A percentile compares a stretch with the other conserved stretches of the same genome.
phyloP scores from a whole-genome alignment of 805 yeast genomes.

The Maudiozyma turicensis region DNA sequence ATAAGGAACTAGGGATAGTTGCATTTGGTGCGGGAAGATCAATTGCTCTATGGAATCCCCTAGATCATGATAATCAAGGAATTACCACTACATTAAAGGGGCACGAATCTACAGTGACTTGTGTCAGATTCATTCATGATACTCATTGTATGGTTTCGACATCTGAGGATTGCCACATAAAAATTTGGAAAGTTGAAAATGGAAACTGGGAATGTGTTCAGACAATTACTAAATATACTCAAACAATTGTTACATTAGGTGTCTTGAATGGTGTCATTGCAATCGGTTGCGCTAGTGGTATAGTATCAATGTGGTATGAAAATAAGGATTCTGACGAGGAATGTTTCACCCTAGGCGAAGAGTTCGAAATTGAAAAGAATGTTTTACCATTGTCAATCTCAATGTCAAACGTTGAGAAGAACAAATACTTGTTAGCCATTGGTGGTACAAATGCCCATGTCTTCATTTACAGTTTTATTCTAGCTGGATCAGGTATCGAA shows the following conservation, averaged over 20 bases:
- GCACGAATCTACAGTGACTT: slow-evolving; percentile 54
- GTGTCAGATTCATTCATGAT: slow-evolving; percentile 48
- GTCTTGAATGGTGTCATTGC: slow-evolving; percentile 36
- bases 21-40: slow-evolving; percentile 67
- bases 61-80: slow-evolving; percentile 34
- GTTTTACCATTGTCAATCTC: slow-evolving; percentile 24
- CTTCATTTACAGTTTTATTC: slow-evolving; percentile 42
- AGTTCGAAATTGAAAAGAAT: slow-evolving; percentile 17
- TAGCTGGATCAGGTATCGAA: slow-evolving; percentile 8
- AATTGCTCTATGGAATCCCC: slow-evolving; percentile 63
- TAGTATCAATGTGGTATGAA: slow-evolving; percentile 43
- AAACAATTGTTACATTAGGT: slow-evolving; percentile 48
- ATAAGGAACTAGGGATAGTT: slow-evolving; percentile 30
- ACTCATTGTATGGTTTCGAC: slow-evolving; percentile 45
- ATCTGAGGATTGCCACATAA: slow-evolving; percentile 56
- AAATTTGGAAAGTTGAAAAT: slow-evolving; percentile 42
- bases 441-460: slow-evolving; percentile 60
- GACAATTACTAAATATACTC: slow-evolving; percentile 34
- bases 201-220: slow-evolving; percentile 18
- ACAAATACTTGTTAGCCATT: slow-evolving; percentile 44
- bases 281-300: slow-evolving; percentile 60
- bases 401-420: slow-evolving; percentile 15
- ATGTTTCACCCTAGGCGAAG: slow-evolving; percentile 16
- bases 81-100: slow-evolving; percentile 48
- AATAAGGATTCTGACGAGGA: slow-evolving; percentile 11